phyloP scores from a whole-genome alignment of 352 stramenopile genomes.

The Globisporangium sylvaticum region DNA sequence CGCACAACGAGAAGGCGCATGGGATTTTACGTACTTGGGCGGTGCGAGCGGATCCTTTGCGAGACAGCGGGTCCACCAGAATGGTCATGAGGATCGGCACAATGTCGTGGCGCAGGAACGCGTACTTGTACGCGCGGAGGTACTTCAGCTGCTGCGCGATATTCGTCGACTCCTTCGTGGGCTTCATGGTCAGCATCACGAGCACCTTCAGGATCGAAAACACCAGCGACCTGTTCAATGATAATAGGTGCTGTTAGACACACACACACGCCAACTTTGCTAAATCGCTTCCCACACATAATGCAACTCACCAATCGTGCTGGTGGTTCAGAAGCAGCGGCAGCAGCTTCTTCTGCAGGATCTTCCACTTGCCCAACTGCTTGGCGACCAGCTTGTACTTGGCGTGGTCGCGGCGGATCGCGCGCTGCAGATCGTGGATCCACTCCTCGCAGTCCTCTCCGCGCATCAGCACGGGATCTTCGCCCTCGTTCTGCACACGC shows the following conservation, averaged over 20 bases:
- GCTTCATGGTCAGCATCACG: conserved; percentile 89
- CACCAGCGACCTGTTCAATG: conserved; percentile 45
- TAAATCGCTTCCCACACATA: background rate
- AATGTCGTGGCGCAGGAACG: conserved; percentile 67
- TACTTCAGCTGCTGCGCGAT: conserved; percentile 79
- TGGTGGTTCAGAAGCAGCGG: conserved; percentile 84
- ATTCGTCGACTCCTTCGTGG: conserved; percentile 70
- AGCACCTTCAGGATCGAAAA: conserved; percentile 89
- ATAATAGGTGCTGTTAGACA: background rate
- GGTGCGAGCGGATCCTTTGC: conserved; percentile 52
- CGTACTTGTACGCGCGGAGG: conserved; percentile 80
- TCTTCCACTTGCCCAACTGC: conserved; percentile 83
- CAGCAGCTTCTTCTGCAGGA: conserved; percentile 86
- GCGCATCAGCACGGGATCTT: conserved; percentile 65
- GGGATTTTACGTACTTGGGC: conserved; percentile 21
- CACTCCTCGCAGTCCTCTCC: conserved; percentile 82
- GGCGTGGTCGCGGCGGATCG: conserved; percentile 74
- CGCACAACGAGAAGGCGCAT: background rate
- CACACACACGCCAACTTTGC: background rate
- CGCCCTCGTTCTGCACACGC: conserved; percentile 49
- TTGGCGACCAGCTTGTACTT: conserved; percentile 80
- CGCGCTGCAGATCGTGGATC: conserved; percentile 85
- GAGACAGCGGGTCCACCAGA: conserved; percentile 73
- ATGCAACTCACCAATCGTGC: conserved; percentile 51
- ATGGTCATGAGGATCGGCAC: conserved; percentile 85